Conservation (phyloP, 2,329 filamentous ascomycete species). For the Nemania diffusa region DNA sequence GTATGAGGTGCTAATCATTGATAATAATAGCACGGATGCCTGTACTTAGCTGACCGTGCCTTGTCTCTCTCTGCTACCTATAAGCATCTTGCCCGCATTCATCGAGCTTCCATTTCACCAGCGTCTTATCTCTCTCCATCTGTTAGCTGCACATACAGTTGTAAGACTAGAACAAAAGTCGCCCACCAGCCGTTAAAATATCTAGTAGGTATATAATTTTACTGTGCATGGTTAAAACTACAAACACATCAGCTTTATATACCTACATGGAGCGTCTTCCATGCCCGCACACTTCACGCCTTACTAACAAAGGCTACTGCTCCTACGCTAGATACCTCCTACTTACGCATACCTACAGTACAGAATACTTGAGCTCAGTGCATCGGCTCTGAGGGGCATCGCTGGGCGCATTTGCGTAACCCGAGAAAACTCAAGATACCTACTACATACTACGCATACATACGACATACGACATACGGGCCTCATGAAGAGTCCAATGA, state of each 20-base stretch:
- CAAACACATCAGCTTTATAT: not conserved
- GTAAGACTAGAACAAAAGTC: slow-evolving; percentile 1
- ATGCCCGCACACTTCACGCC: not conserved
- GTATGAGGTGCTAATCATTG: not conserved
- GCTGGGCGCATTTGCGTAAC: not conserved
- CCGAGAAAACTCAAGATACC: not conserved
- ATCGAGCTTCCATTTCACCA: slow-evolving; percentile 1
- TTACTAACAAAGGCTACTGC: not conserved
- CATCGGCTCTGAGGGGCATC: not conserved
- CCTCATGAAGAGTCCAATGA: slow-evolving; percentile 2
- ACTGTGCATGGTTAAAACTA: not conserved
- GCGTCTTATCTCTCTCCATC: not conserved
- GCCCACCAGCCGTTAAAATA: not conserved
- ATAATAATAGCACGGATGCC: not conserved
- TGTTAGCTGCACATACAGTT: slow-evolving; percentile 7
- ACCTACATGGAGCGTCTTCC: not conserved
- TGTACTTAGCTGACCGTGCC: not conserved
- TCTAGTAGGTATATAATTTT: not conserved
- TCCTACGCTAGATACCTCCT: not conserved
- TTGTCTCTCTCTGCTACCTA: not conserved
- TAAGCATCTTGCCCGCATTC: slow-evolving; percentile 7
- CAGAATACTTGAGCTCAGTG: not conserved
- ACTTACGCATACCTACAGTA: not conserved
- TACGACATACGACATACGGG: not conserved
- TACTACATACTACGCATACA: not conserved